Percentiles rank a stretch among this genome's conserved stretches.
Evolutionary conservation across 306 rosid species (phyloP).

Genomic region (Dalbergia oliveri): DNA sequence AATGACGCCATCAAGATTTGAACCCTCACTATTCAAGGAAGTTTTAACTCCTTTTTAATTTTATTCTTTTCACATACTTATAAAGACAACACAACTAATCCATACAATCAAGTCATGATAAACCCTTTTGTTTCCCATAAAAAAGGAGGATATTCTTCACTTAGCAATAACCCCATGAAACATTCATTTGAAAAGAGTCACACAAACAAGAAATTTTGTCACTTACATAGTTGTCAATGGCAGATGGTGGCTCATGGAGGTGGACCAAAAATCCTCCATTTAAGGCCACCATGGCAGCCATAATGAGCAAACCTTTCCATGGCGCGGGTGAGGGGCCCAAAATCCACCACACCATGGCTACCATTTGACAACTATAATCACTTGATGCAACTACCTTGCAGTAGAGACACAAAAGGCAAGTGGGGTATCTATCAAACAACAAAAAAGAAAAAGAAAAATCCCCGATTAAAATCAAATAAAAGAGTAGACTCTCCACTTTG

Average conservation of each 20-base stretch:
- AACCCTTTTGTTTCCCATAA: not conserved
- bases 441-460: too few relatives aligned
- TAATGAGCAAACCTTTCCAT: too few relatives aligned
- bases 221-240: not conserved
- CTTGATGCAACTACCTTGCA: not conserved
- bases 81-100: not conserved
- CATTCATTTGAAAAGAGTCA: not conserved
- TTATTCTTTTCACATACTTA: not conserved
- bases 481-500: not conserved
- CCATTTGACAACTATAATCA: too few relatives aligned
- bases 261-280: too few relatives aligned
- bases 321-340: too few relatives aligned
- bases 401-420: not conserved
- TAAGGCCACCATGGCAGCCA: too few relatives aligned
- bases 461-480: not conserved
- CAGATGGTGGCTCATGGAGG: too few relatives aligned
- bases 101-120: not conserved
- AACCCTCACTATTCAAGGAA: not conserved
- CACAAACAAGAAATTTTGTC: not conserved
- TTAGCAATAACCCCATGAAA: not conserved
- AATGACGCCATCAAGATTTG: not conserved
- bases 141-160: not conserved
- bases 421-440: not conserved
- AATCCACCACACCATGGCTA: too few relatives aligned
- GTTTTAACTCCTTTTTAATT: not conserved